A percentile compares a stretch with the other conserved stretches of the same genome.
Evolutionary conservation across 1,284 basidiomycete species (phyloP).

Genomic region (Singerocomus rubriflavus): DNA sequence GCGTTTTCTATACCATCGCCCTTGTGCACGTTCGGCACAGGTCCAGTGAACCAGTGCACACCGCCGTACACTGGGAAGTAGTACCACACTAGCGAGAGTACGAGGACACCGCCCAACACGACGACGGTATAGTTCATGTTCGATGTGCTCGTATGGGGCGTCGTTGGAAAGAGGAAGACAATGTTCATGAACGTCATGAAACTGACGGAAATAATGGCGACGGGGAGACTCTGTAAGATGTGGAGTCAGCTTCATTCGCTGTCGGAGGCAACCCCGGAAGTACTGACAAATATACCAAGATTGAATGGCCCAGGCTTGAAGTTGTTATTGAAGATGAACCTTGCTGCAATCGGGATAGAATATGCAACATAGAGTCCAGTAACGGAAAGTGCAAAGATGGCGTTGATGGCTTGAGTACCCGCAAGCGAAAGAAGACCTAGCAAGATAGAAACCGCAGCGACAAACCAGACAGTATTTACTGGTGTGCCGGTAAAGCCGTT

Average conservation of each 20-base stretch:
- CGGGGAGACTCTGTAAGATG: conserved; percentile 46
- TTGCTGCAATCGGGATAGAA: conserved; percentile 51
- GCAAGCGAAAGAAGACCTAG: conserved; percentile 65
- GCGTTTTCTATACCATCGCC: background rate
- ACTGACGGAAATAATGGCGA: conserved; percentile 47
- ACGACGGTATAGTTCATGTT: conserved; percentile 71
- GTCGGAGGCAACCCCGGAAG: background rate
- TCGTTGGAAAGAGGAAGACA: conserved; percentile 63
- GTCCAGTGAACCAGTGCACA: conserved; percentile 65
- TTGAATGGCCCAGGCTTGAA: conserved; percentile 67
- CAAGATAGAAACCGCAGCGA: conserved; percentile 42
- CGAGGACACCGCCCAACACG: conserved; percentile 54
- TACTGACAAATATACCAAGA: conserved; percentile 56
- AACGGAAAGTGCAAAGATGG: conserved; percentile 63
- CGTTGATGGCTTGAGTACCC: conserved; percentile 59
- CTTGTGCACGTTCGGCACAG: conserved; percentile 40
- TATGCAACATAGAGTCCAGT: conserved; percentile 62
- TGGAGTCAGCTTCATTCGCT: conserved; percentile 3
- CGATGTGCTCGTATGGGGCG: conserved; percentile 40
- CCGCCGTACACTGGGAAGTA: conserved; percentile 68
- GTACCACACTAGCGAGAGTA: conserved; percentile 57
- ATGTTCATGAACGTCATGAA: conserved; percentile 63
- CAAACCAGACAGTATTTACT: conserved; percentile 65
- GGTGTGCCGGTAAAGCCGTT: conserved; percentile 62
- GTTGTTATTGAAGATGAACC: conserved; percentile 50